Percentiles rank a stretch among this genome's conserved stretches.
These are phyloP conservation scores for Lanmaoa pseudosensibilis DNA, from an alignment of 768 basidiomycete species.

Conservation along the genomic window DNA sequence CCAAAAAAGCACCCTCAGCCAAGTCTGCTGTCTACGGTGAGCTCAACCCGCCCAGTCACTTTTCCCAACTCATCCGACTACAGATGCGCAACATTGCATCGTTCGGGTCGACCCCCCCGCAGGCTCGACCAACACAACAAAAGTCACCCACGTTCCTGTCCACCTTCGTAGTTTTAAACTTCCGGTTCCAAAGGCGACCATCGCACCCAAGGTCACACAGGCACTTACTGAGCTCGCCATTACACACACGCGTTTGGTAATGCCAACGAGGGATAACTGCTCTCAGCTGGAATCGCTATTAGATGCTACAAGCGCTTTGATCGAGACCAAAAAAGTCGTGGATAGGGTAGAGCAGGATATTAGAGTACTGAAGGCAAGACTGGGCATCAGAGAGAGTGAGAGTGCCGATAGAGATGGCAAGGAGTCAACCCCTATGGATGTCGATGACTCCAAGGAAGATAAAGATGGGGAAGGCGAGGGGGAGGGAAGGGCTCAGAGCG, in stretches of 20 bases:
- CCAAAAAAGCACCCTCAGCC: conserved; percentile 43
- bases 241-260: conserved; percentile 73
- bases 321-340: conserved; percentile 87
- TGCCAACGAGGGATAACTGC: conserved; percentile 89
- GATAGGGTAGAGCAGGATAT: conserved; percentile 90
- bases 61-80: conserved; percentile 15
- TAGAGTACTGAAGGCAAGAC: conserved; percentile 60
- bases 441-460: conserved; percentile 43
- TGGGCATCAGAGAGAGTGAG: conserved; percentile 52
- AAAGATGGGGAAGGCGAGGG: conserved; percentile 38
- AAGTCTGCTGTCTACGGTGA: conserved; percentile 63
- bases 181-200: conserved; percentile 71
- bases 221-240: conserved; percentile 78
- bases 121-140: conserved; percentile 46
- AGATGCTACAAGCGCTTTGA: conserved; percentile 66
- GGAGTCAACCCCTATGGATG: conserved; percentile 48
- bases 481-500: conserved; percentile 65
- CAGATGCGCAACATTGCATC: conserved; percentile 75
- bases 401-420: conserved; percentile 39
- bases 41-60: background rate
- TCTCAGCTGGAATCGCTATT: conserved; percentile 71
- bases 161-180: conserved; percentile 87
- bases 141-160: conserved; percentile 75
- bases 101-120: conserved; percentile 59
- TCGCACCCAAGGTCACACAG: conserved; percentile 74